Evolutionary conservation across 148 eudicot genomes (phyloP), one percentile per base, ranked within the genome.

Genomic region (Rhododendron henanense): DNA sequence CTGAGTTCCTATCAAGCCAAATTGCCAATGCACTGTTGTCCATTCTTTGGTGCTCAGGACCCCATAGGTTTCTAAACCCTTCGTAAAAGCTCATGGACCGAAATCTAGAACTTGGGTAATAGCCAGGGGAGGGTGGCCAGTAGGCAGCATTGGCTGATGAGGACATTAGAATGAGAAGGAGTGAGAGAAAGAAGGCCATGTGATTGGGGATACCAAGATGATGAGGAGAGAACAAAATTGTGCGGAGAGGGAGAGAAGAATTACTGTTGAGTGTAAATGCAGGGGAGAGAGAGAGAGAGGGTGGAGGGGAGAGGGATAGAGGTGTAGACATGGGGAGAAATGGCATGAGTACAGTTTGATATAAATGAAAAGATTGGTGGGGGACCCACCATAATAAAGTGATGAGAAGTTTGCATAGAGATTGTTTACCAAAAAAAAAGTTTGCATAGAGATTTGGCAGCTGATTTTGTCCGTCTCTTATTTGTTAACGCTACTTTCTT

Each of bases 61-160:
- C 99, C 99, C 99, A 96, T 3, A 96, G 92, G 48, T 91, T 96
- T 79, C 85, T 84, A 79, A 88, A 96, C 0, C 97, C 98, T 50
- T 94, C 79, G 71, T 90, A 85, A 86, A 95, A 96, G 74, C 87
- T 86, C 87, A 93, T 77, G 31, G 97, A 90, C 89, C 90, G 88
- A 37, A 95, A 91, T 85, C 86, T 91, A 19, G 91, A 83, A 83
- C 97, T 96, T 73, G 98, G 97, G 87, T 86, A 93, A 85, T 89
- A 95, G 4, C 97, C 99, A 4, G 99, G 99, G 7, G 94, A 90
- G 6, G 98, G 97, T 81, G 96, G 98, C 92, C 98, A 89, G 48
- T 88, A 57, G 75, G 78, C 93, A 79, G 84, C 90, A 89, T 88
- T 87, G 91, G 87, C 73, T 83, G 84, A 35, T 76, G 87, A 79